Evolutionary conservation across 371 early-diverging fungal species (phyloP).

Genomic region (Syncephalastrum monosporum): DNA sequence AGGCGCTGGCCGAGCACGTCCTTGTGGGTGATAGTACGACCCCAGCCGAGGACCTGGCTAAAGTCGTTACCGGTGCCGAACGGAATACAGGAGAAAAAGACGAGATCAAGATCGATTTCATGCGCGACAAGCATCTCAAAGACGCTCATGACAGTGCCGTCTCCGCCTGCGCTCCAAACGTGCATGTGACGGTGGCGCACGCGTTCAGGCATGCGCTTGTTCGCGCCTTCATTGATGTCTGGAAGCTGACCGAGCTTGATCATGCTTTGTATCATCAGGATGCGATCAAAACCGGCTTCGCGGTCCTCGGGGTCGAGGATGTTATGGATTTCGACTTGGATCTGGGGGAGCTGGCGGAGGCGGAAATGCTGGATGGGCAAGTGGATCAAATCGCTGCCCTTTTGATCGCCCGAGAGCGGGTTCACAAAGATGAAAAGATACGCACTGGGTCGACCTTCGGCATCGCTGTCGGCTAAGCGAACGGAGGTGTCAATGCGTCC

Average conservation of each 20-base stretch:
- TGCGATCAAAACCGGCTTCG: slow-evolving; percentile 36
- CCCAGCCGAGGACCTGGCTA: slow-evolving; percentile 66
- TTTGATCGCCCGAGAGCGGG: slow-evolving; percentile 58
- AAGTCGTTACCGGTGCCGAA: slow-evolving; percentile 72
- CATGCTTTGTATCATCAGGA: slow-evolving; percentile 32
- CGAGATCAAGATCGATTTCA: slow-evolving; percentile 46
- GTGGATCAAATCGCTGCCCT: slow-evolving; percentile 51
- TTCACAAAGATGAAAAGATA: slow-evolving; percentile 66
- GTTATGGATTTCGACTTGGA: slow-evolving; percentile 65
- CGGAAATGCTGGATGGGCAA: slow-evolving; percentile 59
- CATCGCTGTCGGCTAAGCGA: slow-evolving; percentile 17
- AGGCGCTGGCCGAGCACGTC: slow-evolving; percentile 49
- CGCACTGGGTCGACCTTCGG: slow-evolving; percentile 41
- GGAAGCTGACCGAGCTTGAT: slow-evolving; percentile 23
- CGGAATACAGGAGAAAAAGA: slow-evolving; percentile 67
- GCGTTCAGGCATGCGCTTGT: not conserved
- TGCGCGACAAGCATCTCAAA: slow-evolving; percentile 50
- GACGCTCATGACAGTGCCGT: slow-evolving; percentile 67
- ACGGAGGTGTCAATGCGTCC: slow-evolving; percentile 17
- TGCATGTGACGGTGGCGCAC: slow-evolving; percentile 44
- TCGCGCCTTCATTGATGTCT: not conserved
- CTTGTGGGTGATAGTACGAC: slow-evolving; percentile 45
- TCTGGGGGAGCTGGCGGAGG: slow-evolving; percentile 50
- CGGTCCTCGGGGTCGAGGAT: slow-evolving; percentile 50
- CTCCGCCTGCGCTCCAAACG: slow-evolving; percentile 70